Base-by-base conservation (phyloP, 139 green algal species). In the Chloropicon primus region DNA sequence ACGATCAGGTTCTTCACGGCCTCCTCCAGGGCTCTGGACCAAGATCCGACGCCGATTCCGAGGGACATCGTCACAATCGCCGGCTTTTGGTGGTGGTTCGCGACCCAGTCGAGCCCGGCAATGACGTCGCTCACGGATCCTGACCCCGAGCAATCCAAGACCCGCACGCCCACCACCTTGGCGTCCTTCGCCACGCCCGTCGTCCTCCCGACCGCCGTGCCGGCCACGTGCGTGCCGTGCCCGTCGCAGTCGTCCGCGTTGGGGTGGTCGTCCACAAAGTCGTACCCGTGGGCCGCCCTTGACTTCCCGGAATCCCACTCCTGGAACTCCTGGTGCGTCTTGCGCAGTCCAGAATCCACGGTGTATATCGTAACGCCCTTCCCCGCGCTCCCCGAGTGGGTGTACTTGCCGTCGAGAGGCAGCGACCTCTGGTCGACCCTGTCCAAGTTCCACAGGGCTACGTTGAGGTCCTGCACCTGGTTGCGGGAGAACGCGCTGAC, bases 111-210 rank as follows among this genome's bases (percentile, higher is more conserved):
- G 53, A 96, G 82, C 90, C 82, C 89, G 74, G 80, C 54, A 23
- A 87, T 41, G 62, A 91, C 84, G 53, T 86, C 78, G 0, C 81
- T 83, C 3, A 88, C 81, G 26, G 77, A 85, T 2, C 88, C 90
- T 22, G 25, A 81, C 1, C 90, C 89, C 24, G 80, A 77, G 77
- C 90, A 94, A 81, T 93, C 89, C 78, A 95, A 82, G 54, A 94
- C 90, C 1, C 87, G 79, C 26, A 95, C 84, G 0, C 79, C 82
- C 26, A 95, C 86, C 28, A 94, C 78, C 1, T 78, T 72, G 2
- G 90, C 89, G 1, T 80, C 81, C 73, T 91, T 91, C n/a, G 90
- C 90, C 17, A 95, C 81, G 1, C 90, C 90, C 54, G 93, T 89
- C 24, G 77, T 80, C 27, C 80, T 81, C 2, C 90, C 90, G 10